These are phyloP conservation scores for Lanmaoa rubissima DNA, from an alignment of 768 basidiomycete genomes.

Conservation along the genomic window DNA sequence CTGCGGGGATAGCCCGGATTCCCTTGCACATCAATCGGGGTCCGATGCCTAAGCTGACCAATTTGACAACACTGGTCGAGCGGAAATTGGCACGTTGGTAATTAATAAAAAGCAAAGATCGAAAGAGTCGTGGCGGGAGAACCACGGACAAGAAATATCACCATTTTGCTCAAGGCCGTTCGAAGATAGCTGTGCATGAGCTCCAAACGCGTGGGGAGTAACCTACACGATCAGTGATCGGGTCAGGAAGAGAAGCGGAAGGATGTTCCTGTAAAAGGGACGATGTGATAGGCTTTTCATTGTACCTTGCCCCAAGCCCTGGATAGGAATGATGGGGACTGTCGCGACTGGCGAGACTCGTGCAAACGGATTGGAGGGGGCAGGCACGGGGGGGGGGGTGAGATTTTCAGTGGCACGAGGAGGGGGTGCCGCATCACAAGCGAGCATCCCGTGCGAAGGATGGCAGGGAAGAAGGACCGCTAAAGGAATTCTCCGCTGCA, in stretches of 20 bases:
- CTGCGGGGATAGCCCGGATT: slow-evolving; percentile 1
- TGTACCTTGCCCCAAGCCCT: not conserved
- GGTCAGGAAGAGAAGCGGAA: not conserved
- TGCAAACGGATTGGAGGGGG: not conserved
- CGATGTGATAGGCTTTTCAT: slow-evolving; percentile 8
- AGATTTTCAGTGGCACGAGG: not conserved
- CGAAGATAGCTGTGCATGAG: not conserved
- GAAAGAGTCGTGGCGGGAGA: not conserved
- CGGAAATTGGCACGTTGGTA: slow-evolving; percentile 8
- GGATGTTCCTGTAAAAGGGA: slow-evolving; percentile 1
- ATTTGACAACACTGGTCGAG: not conserved
- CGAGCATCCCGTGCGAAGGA: no score
- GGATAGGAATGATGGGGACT: not conserved
- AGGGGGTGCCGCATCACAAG: not conserved
- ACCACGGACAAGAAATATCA: not conserved
- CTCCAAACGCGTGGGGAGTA: not conserved
- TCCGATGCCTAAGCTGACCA: not conserved
- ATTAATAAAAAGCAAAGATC: not conserved
- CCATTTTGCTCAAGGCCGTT: not conserved
- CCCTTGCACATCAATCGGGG: not conserved
- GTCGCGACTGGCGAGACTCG: not conserved
- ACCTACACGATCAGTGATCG: not conserved
- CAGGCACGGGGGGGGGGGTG: not conserved
- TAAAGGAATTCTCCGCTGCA: no score
- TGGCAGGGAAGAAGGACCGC: no score